Evolutionary conservation across 2,329 filamentous ascomycete genomes (phyloP).

Genomic region (Cladophialophora carrionii): DNA sequence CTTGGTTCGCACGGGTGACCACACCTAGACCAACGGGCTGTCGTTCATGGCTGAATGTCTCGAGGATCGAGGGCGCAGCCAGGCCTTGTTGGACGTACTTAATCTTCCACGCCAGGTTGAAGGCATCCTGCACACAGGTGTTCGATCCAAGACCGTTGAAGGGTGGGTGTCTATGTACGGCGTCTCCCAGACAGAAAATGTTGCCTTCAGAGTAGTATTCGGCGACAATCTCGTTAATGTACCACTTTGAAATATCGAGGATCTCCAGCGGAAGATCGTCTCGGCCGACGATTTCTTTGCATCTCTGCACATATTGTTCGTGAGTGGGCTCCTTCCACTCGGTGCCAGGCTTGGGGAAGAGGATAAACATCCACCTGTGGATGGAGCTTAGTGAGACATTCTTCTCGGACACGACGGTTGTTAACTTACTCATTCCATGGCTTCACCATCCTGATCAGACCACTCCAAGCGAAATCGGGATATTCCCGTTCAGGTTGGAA

Average conservation of each 20-base stretch:
- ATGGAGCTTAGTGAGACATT: constrained; percentile 8
- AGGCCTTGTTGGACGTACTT: constrained; percentile 43
- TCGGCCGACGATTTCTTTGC: constrained; percentile 60
- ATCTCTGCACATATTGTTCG: constrained; percentile 53
- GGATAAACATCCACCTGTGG: constrained; percentile 58
- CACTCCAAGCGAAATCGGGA: constrained; percentile 57
- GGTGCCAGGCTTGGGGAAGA: constrained; percentile 51
- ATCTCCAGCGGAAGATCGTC: constrained; percentile 57
- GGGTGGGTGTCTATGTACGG: constrained; percentile 46
- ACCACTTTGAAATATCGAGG: constrained; percentile 61
- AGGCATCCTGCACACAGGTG: constrained; percentile 46
- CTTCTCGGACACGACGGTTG: neutral
- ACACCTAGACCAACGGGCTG: constrained; percentile 43
- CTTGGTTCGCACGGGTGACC: constrained; percentile 64
- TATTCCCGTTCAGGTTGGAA: constrained; percentile 59
- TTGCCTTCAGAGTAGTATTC: constrained; percentile 54
- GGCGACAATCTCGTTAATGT: constrained; percentile 64
- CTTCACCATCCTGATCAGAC: constrained; percentile 63
- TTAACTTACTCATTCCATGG: constrained; percentile 58
- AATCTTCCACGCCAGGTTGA: constrained; percentile 48
- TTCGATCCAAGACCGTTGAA: constrained; percentile 47
- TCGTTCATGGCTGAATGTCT: constrained; percentile 45
- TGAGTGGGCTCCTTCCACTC: constrained; percentile 49
- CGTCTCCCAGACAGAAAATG: constrained; percentile 46
- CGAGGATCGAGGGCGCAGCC: constrained; percentile 38